Base-by-base conservation (phyloP, 2,329 filamentous ascomycete species). In the Fusarium compactum region DNA sequence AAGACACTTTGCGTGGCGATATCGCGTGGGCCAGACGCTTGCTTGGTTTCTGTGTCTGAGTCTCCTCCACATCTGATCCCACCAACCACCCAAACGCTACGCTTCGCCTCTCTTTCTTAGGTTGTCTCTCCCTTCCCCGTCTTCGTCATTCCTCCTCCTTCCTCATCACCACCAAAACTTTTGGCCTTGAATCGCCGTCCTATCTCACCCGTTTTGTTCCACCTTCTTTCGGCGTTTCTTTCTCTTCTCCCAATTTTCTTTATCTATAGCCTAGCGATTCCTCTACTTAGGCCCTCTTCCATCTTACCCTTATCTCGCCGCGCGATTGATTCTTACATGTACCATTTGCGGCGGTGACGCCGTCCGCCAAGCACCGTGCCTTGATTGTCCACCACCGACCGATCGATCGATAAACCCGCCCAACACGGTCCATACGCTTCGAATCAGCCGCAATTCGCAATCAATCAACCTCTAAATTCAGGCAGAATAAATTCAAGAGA, bases 341-440 rank as follows among this genome's bases (percentile, higher is more conserved):
- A 67, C 71, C 34, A 69, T 63, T 68, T 67, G 72, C 74, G 74
- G 74, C 74, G 74, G 74, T 76, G 74, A 76, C 74, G 74, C 74
- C 74, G 74, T 76, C 70, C 69, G 65, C 59, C 70, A 67, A 62
- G 68, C 65, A 44, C 58, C 62, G 65, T 72, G 43, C 65, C 72
- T 72, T 64, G 68, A 47, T 71, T 69, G 63, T 46, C 63, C 44
- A 59, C 62, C 55, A 58, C 67, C 71, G 52, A 71, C 41, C 54
- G 43, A 59, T 51, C 62, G 54, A 69, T 63, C 70, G 66, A 71
- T 58, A 62, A 58, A 55, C 53, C 58, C 71, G 62, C 62, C 48
- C 67, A 68, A 55, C 52, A 63, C 67, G 54, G 72, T 67, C 44
- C 43, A 41, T 58, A 63, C 64, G 51, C 62, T 43, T 43, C 41